Percentiles rank a stretch among this genome's conserved stretches.
Conservation (phyloP, 805 yeast species). For the Lachancea waltii region DNA sequence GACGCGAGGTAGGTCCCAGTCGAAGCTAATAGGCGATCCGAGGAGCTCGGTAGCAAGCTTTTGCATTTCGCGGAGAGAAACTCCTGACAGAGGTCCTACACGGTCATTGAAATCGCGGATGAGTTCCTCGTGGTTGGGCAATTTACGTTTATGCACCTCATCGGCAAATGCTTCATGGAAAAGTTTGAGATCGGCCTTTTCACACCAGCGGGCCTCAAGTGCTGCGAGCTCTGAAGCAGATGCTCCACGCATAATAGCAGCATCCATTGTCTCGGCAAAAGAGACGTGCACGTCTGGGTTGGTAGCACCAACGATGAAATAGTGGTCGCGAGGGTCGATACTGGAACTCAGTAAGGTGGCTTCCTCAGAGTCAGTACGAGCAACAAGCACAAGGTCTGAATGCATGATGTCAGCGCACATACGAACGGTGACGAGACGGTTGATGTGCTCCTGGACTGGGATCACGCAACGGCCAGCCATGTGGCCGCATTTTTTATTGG, state of each 20-base stretch:
- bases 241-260: conserved; percentile 71
- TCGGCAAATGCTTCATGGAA: conserved; percentile 90
- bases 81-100: conserved; percentile 69
- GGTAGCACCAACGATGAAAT: conserved; percentile 84
- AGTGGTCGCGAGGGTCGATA: conserved; percentile 91
- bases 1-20: conserved; percentile 94
- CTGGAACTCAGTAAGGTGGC: conserved; percentile 92
- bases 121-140: conserved; percentile 52
- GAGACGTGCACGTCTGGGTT: conserved; percentile 67
- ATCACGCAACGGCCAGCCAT: conserved; percentile 98
- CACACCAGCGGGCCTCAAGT: conserved; percentile 77
- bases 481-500: conserved; percentile 97
- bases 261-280: conserved; percentile 68
- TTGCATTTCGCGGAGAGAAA: conserved; percentile 76
- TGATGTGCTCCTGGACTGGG: conserved; percentile 96
- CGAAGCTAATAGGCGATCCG: conserved; percentile 79
- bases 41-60: conserved; percentile 64
- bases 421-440: conserved; percentile 87
- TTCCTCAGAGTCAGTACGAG: conserved; percentile 97
- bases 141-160: conserved; percentile 58
- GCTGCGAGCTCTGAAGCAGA: conserved; percentile 63
- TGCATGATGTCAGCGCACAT: conserved; percentile 93
- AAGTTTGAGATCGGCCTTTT: conserved; percentile 75
- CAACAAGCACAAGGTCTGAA: conserved; percentile 77
- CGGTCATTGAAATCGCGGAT: conserved; percentile 57